Base-by-base conservation (phyloP, 129 eudicot genomes). In the Saussurea involucrata region DNA sequence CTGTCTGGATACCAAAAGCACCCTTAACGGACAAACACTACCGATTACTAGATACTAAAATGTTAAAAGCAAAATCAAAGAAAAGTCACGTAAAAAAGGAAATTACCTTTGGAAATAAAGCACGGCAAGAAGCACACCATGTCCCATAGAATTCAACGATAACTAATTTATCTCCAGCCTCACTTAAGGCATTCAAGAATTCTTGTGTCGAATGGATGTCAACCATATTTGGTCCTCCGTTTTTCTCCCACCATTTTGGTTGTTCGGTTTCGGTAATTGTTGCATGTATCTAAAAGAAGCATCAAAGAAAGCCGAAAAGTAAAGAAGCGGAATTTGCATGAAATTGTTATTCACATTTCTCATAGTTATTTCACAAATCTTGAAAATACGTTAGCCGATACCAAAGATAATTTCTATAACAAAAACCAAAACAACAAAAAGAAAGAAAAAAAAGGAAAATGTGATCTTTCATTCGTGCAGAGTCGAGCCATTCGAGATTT, bases 201-300 rank as follows among this genome's bases (percentile, higher is more conserved):
- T 95, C 99, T 73, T 88, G 85, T 36, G 96, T 90, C 2, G 98
- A 93, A 82, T 93, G 96, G 63, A 93, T 93, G 70, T 93, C 98
- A 9, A 93, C 71, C 98, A 93, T 93, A 80, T 95, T 95, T 29
- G 99, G 99, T 70, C 96, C 99, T 1, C 92, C 92, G 58, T 79
- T 91, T 84, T 68, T 91, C 83, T 95, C 97, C 99, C 97, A 95
- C 99, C 99, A 95, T 76, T 95, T 95, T 71, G 99, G 99, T 73
- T 81, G 94, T 68, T 95, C 92, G 24, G 94, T 89, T 86, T 92
- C 94, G 17, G 97, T 86, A 78, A 92, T 82, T 60, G 83, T 78
- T 65, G 99, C 97, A 25, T 83, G 88, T 78, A 89, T 79, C 99
- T 95, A 53, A 74, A 69, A 67, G 13, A 31, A 34, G 21, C 28